phyloP scores from a whole-genome alignment of 306 rosid species.

The Cicer judaicum region DNA sequence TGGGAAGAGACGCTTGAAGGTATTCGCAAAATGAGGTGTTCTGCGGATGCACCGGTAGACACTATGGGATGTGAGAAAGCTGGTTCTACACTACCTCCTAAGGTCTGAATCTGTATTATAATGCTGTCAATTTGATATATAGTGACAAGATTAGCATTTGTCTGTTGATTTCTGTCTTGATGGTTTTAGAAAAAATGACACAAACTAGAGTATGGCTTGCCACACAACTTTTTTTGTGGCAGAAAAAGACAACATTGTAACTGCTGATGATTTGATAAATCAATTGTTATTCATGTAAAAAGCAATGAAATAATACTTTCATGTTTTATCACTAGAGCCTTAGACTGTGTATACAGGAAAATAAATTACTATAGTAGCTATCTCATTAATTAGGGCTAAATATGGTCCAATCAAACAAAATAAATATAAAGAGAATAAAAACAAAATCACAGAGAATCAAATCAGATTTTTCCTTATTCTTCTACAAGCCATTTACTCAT shows the following conservation, averaged over 20 bases:
- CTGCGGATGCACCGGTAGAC: slow-evolving; percentile 93
- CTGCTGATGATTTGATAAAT: slow-evolving; percentile 20
- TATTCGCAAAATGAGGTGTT: slow-evolving; percentile 82
- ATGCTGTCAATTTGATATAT: slow-evolving; percentile 30
- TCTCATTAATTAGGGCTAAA: too few species aligned
- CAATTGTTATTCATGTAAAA: not conserved
- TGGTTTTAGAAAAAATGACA: slow-evolving; percentile 2
- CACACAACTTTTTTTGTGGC: slow-evolving; percentile 1
- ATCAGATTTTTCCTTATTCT: too few species aligned
- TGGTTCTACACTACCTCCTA: slow-evolving; percentile 82
- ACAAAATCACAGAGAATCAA: too few species aligned
- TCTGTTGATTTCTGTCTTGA: slow-evolving; percentile 21
- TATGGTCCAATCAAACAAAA: too few species aligned
- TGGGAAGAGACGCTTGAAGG: slow-evolving; percentile 87
- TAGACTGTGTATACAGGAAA: too few species aligned
- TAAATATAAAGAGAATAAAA: too few species aligned
- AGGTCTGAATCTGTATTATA: slow-evolving; percentile 55
- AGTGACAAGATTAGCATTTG: not conserved
- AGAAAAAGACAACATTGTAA: not conserved
- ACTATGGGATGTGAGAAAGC: slow-evolving; percentile 98
- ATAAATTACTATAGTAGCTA: too few species aligned
- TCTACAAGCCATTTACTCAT: slow-evolving; percentile 1
- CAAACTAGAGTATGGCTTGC: slow-evolving; percentile 16
- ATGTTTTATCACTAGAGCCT: too few species aligned
- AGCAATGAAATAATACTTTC: too few species aligned